Conservation (phyloP, 768 basidiomycete species). For the Boletus reticuloceps region DNA sequence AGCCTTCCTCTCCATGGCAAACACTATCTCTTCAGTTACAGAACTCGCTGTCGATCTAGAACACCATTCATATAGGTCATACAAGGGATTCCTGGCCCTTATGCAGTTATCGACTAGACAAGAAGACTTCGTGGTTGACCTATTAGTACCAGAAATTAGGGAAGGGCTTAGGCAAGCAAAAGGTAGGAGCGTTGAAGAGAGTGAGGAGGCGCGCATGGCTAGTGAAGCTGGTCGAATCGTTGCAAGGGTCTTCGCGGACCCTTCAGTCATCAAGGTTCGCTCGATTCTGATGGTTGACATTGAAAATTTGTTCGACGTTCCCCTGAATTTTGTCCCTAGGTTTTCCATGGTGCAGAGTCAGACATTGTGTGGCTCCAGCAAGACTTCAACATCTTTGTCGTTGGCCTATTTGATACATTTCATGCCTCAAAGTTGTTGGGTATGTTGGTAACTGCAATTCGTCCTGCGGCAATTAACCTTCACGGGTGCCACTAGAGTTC, state of each 20-base stretch:
- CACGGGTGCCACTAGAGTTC: conserved; percentile 50
- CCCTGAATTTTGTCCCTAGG: conserved; percentile 39
- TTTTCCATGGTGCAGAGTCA: conserved; percentile 92
- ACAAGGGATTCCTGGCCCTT: conserved; percentile 84
- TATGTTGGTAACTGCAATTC: conserved; percentile 23
- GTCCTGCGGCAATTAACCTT: neutral
- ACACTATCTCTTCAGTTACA: conserved; percentile 54
- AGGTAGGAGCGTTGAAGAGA: conserved; percentile 7
- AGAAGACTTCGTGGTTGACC: conserved; percentile 86
- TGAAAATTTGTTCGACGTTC: neutral
- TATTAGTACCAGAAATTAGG: conserved; percentile 58
- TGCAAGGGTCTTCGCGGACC: conserved; percentile 62
- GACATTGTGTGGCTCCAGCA: conserved; percentile 97
- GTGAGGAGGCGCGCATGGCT: conserved; percentile 16
- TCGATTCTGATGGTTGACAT: neutral
- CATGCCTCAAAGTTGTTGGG: conserved; percentile 88
- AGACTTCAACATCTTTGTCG: conserved; percentile 90
- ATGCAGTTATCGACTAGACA: conserved; percentile 89
- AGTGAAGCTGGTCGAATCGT: conserved; percentile 47
- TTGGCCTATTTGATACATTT: conserved; percentile 96
- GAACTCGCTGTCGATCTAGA: conserved; percentile 96
- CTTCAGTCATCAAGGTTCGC: conserved; percentile 77
- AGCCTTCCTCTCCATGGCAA: conserved; percentile 61
- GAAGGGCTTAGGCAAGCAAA: conserved; percentile 74
- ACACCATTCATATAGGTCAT: conserved; percentile 87